Evolutionary conservation across 352 stramenopile species (phyloP).

Genomic region (Thalassiosira hispida): DNA sequence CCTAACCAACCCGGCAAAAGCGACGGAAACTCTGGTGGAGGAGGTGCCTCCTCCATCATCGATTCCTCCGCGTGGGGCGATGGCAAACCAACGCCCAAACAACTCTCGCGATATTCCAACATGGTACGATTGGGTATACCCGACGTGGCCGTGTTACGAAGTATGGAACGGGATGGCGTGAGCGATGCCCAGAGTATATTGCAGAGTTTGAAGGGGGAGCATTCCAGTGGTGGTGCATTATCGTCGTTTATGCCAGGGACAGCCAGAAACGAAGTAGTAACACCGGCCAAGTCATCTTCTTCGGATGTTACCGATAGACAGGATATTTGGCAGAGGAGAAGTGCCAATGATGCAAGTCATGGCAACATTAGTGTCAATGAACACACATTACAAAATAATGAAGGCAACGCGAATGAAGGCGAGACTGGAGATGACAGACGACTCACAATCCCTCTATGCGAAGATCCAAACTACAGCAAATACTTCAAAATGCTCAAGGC

Average conservation of each 20-base stretch:
- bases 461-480: conserved; percentile 56
- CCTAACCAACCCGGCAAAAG: too few relatives aligned
- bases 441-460: conserved; percentile 7
- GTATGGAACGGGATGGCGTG: conserved; percentile 52
- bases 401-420: too few relatives aligned
- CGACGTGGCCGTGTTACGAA: conserved; percentile 41
- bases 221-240: background rate
- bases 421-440: background rate
- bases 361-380: too few relatives aligned
- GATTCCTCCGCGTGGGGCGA: conserved; percentile 10
- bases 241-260: background rate
- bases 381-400: too few relatives aligned
- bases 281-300: background rate
- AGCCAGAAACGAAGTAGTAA: background rate
- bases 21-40: too few relatives aligned
- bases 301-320: background rate
- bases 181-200: conserved; percentile 9
- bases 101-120: conserved; percentile 43
- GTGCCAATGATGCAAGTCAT: background rate
- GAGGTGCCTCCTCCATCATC: background rate
- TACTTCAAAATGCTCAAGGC: conserved; percentile 96
- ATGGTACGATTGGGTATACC: conserved; percentile 54
- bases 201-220: conserved; percentile 29
- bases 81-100: background rate
- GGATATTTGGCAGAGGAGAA: background rate